phyloP scores from a whole-genome alignment of 306 rosid genomes.

The Cicer bijugum region DNA sequence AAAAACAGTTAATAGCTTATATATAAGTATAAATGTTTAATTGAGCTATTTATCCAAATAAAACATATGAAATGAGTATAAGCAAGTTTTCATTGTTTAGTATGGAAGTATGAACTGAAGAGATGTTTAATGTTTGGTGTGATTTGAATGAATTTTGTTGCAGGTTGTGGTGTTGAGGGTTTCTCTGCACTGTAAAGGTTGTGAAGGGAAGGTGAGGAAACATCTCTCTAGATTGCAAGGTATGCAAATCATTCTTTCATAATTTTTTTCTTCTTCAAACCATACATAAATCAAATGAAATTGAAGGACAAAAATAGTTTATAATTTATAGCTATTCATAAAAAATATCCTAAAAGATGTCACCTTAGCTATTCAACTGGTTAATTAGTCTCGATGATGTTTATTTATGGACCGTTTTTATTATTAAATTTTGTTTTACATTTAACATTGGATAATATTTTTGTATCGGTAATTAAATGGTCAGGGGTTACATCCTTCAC shows the following conservation, averaged over 20 bases:
- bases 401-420: neutral
- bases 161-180: slow-evolving; percentile 92
- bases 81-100: neutral
- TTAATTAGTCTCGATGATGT: no score
- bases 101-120: neutral
- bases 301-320: neutral
- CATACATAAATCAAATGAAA: neutral
- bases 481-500: slow-evolving; percentile 83
- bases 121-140: neutral
- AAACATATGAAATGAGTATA: neutral
- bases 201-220: slow-evolving; percentile 92
- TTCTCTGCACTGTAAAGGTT: slow-evolving; percentile 92
- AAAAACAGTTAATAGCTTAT: no score
- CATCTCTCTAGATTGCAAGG: slow-evolving; percentile 97
- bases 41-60: no score
- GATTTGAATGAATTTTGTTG: slow-evolving; percentile 34
- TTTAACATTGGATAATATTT: neutral
- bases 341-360: no score
- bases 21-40: no score
- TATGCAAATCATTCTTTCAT: slow-evolving; percentile 22
- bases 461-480: slow-evolving; percentile 14
- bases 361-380: no score
- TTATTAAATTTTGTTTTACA: neutral
- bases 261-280: neutral
- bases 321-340: no score